Conservation (phyloP, 1,139 yeast genomes). For the Yamadazyma epiphylla region DNA sequence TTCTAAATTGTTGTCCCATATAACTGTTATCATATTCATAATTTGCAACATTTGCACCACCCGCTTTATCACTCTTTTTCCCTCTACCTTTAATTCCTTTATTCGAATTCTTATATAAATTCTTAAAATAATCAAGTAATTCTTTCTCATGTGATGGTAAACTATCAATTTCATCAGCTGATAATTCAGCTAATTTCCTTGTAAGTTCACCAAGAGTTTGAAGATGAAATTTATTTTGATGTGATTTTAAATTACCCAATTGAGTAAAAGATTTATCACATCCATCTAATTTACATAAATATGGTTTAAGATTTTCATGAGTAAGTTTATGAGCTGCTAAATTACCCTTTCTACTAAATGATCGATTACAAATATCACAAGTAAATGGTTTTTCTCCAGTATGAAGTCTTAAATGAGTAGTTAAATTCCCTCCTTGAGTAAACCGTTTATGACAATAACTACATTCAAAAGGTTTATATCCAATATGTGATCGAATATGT, state of each 20-base stretch:
- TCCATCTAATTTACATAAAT: constrained; percentile 70
- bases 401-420: constrained; percentile 83
- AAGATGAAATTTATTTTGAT: constrained; percentile 84
- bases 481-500: constrained; percentile 74
- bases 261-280: constrained; percentile 89
- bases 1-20: neutral
- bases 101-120: constrained; percentile 79
- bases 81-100: constrained; percentile 93
- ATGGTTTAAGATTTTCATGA: constrained; percentile 77
- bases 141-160: constrained; percentile 64
- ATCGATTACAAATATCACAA: constrained; percentile 68
- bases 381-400: constrained; percentile 89
- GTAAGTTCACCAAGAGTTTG: constrained; percentile 66
- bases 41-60: neutral
- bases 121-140: constrained; percentile 70
- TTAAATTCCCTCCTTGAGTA: constrained; percentile 88
- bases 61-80: constrained; percentile 21
- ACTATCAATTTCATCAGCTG: constrained; percentile 41
- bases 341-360: constrained; percentile 86
- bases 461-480: constrained; percentile 78
- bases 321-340: constrained; percentile 82
- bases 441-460: constrained; percentile 74
- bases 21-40: neutral
- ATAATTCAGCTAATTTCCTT: constrained; percentile 55
- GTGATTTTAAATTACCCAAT: constrained; percentile 88